A percentile compares a stretch with the other conserved stretches of the same genome.
These are phyloP conservation scores for Mucor circinelloides DNA, from an alignment of 371 early-diverging fungal species.

Conservation along the genomic window DNA sequence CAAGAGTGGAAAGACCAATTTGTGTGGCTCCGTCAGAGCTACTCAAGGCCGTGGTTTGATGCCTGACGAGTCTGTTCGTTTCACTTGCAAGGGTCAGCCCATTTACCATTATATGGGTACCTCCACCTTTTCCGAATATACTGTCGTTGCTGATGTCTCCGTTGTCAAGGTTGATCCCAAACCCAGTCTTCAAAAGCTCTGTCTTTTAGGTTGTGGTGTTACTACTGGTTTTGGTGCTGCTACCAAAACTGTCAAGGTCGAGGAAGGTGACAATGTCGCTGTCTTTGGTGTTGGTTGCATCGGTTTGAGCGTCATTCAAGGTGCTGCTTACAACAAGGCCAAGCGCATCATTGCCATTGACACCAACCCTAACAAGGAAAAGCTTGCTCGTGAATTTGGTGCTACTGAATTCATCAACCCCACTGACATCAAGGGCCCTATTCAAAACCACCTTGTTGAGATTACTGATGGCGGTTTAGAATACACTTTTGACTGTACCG, in stretches of 20 bases:
- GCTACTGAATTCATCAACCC: conserved; percentile 95
- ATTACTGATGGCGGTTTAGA: conserved; percentile 95
- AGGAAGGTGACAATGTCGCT: conserved; percentile 75
- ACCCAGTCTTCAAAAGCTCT: conserved; percentile 85
- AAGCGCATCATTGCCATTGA: conserved; percentile 90
- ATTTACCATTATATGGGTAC: conserved; percentile 97
- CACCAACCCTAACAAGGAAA: conserved; percentile 83
- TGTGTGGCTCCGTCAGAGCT: conserved; percentile 88
- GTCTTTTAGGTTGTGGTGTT: conserved; percentile 94
- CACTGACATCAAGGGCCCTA: conserved; percentile 70
- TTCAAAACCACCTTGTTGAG: conserved; percentile 86
- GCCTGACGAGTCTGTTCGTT: conserved; percentile 94
- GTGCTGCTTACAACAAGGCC: conserved; percentile 76
- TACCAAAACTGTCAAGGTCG: conserved; percentile 89
- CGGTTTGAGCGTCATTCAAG: conserved; percentile 91
- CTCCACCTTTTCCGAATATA: conserved; percentile 95
- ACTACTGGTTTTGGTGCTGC: conserved; percentile 97
- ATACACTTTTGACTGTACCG: conserved; percentile 95
- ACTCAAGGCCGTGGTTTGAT: conserved; percentile 95
- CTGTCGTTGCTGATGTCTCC: conserved; percentile 90
- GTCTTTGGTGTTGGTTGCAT: conserved; percentile 97
- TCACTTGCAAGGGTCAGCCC: conserved; percentile 86
- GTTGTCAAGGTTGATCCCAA: conserved; percentile 83
- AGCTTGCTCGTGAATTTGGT: conserved; percentile 80
- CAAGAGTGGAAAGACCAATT: conserved; percentile 93